These are phyloP conservation scores for Dactylellina drechsleri DNA, from an alignment of 2,329 filamentous ascomycete genomes.

Conservation along the genomic window DNA sequence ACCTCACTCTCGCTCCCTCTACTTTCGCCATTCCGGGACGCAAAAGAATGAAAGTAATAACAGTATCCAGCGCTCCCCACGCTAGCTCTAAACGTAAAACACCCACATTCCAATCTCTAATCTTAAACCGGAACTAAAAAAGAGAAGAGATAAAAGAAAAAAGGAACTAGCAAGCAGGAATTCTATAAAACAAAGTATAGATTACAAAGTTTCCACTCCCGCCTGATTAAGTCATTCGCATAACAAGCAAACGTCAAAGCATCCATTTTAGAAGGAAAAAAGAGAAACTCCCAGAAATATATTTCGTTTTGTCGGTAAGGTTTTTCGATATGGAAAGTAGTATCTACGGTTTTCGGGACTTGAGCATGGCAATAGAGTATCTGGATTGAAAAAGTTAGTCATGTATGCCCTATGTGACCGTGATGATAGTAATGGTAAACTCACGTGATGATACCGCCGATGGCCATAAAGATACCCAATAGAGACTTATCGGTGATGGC, in stretches of 20 bases:
- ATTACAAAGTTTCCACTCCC: conserved; percentile 39
- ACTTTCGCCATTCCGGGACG: neutral
- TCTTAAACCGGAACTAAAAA: neutral
- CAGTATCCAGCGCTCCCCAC: neutral
- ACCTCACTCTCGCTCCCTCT: neutral
- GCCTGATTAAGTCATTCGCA: neutral
- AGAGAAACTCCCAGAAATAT: conserved; percentile 2
- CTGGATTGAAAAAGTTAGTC: conserved; percentile 20
- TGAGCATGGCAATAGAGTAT: conserved; percentile 44
- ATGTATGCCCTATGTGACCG: neutral
- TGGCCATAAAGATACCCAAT: conserved; percentile 66
- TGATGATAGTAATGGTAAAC: conserved; percentile 7
- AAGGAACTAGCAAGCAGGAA: conserved; percentile 11
- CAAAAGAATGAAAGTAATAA: neutral
- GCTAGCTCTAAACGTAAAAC: neutral
- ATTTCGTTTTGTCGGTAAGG: neutral
- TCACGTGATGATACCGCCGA: conserved; percentile 70
- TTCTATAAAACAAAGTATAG: conserved; percentile 41
- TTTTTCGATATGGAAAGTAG: neutral
- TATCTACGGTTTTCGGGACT: conserved; percentile 36
- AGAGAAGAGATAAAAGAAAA: neutral
- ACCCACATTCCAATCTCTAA: neutral
- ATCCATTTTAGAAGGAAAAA: conserved; percentile 1
- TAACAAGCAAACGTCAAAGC: neutral
- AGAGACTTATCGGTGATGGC: conserved; percentile 69